A percentile compares a stretch with the other conserved stretches of the same genome.
These are phyloP conservation scores for Rhodamnia argentea DNA, from an alignment of 345 rosid species.

Conservation along the genomic window DNA sequence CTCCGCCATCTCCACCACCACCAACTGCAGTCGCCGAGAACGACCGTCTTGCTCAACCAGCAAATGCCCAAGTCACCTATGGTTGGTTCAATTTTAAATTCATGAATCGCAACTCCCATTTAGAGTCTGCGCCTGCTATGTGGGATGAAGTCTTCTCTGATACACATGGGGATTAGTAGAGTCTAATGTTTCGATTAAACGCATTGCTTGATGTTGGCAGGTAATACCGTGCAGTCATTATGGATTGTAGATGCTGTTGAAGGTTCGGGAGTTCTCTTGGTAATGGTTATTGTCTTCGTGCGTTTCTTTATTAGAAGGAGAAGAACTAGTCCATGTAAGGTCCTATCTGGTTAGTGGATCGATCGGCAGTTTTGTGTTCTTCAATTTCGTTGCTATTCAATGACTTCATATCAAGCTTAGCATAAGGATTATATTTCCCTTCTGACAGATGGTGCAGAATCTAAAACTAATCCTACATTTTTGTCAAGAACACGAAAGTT, in stretches of 20 bases:
- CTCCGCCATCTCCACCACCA: background rate
- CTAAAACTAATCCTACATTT: background rate
- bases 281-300: background rate
- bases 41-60: background rate
- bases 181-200: too few relatives aligned
- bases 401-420: too few relatives aligned
- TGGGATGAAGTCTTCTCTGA: background rate
- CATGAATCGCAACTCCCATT: background rate
- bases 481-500: background rate
- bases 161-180: background rate
- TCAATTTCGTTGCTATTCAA: background rate
- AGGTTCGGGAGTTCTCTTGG: too few relatives aligned
- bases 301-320: background rate
- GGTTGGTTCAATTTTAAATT: background rate
- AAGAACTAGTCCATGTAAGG: background rate
- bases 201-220: background rate
- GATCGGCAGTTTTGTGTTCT: background rate
- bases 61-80: background rate
- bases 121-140: background rate
- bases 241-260: background rate
- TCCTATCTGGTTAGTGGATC: background rate
- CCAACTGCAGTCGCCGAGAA: background rate
- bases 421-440: too few relatives aligned
- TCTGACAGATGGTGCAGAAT: background rate
- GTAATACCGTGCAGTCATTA: background rate